These are phyloP conservation scores for Salix udensis DNA, from an alignment of 345 rosid species.

Conservation along the genomic window DNA sequence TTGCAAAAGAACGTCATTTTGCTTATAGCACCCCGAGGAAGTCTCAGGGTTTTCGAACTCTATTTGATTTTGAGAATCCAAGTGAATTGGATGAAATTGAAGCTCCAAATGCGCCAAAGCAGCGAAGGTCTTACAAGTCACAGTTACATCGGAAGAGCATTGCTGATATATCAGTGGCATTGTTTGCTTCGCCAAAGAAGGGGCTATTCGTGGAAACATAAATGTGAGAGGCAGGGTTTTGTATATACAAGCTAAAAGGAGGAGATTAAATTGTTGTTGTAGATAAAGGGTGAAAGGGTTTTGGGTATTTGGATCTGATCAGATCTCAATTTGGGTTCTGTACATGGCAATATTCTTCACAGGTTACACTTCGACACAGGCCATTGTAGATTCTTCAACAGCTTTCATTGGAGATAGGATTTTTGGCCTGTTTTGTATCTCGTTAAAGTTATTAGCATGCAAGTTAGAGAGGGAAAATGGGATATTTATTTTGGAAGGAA, in stretches of 20 bases:
- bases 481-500: slow-evolving; percentile 17
- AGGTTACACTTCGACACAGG: not conserved
- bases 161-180: slow-evolving; percentile 45
- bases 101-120: slow-evolving; percentile 65
- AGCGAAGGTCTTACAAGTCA: slow-evolving; percentile 24
- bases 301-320: not conserved
- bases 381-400: slow-evolving; percentile 15
- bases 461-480: slow-evolving; percentile 5
- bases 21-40: slow-evolving; percentile 67
- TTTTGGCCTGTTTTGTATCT: slow-evolving; percentile 32
- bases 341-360: slow-evolving; percentile 18
- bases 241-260: not conserved
- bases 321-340: slow-evolving; percentile 13
- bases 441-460: slow-evolving; percentile 5
- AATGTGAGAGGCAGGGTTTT: not conserved
- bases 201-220: slow-evolving; percentile 19
- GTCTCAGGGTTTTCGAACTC: slow-evolving; percentile 39
- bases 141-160: slow-evolving; percentile 38
- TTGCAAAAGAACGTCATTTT: slow-evolving; percentile 60
- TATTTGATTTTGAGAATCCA: slow-evolving; percentile 27
- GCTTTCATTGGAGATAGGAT: slow-evolving; percentile 17
- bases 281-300: not conserved
- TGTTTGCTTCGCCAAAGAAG: slow-evolving; percentile 42
- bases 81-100: slow-evolving; percentile 40
- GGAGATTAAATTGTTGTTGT: slow-evolving; percentile 10